Conservation (phyloP, 169 alveolate genomes). For the Cyclospora cayetanensis region DNA sequence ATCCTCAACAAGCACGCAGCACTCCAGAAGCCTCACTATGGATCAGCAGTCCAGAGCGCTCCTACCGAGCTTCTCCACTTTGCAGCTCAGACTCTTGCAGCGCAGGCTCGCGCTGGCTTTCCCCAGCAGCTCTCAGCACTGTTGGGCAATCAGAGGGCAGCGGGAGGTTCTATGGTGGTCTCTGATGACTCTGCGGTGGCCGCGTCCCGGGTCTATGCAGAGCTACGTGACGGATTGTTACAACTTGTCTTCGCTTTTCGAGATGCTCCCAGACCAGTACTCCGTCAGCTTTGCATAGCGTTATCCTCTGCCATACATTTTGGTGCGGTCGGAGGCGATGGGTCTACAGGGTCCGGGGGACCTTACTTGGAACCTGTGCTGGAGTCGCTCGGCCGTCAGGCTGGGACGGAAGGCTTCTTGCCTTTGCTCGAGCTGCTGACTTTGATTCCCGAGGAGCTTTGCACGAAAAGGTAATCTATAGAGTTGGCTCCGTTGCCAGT, state of each 20-base stretch:
- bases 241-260: conserved; percentile 65
- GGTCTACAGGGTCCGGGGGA: background rate
- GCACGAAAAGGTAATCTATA: conserved; percentile 6
- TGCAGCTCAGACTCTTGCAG: conserved; percentile 69
- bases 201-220: conserved; percentile 35
- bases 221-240: conserved; percentile 63
- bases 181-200: background rate
- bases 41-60: background rate
- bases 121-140: conserved; percentile 71
- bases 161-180: background rate
- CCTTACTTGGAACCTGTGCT: background rate
- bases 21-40: background rate
- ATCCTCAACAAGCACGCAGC: conserved; percentile 43
- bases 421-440: conserved; percentile 34
- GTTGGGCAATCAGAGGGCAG: background rate
- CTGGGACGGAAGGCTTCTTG: conserved; percentile 42
- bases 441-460: conserved; percentile 32
- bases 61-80: conserved; percentile 49
- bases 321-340: conserved; percentile 24
- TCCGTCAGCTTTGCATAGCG: conserved; percentile 65
- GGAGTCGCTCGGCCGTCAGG: conserved; percentile 18
- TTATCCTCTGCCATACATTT: conserved; percentile 57
- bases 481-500: background rate
- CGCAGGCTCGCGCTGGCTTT: conserved; percentile 75
- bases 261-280: conserved; percentile 36